Evolutionary conservation across 306 rosid species (phyloP), one percentile per base, ranked within the genome.

Genomic region (Sechiopsis laciniata): DNA sequence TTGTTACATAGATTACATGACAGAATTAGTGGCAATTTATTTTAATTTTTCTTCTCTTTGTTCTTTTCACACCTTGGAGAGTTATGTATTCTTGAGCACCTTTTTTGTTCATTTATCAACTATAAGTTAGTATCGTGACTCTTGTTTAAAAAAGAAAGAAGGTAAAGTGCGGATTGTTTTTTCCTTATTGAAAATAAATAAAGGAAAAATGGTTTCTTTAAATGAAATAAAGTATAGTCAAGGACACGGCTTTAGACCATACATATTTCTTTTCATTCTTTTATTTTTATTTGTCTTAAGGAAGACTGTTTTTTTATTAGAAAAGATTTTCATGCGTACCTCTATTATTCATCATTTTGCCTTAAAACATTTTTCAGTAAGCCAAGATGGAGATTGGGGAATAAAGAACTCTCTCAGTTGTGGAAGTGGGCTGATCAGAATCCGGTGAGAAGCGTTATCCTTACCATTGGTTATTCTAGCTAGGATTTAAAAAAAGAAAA

Each of bases 391-490:
- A 88, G 98, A 83, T 58, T 93, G 83, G 97, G 98, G 64, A 93
- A 93, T 84, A 93, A 86, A 87, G 98, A 93, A 79, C 87, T 93
- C 76, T 88, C 98, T 78, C 98, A 90, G 76, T 79, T 93, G 77
- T 93, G 98, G 98, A 93, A 90, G 81, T 93, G 97, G 97, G 90
- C 98, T 32, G 98, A 93, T 83, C 98, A 93, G 84, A 93, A 93
- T 85, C 97, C 89, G 83, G 98, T 92, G 77, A 14, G 89, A 61
- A 68, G 67, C 45, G 45, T 55, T 20, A 63, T 71, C 40, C 71
- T 21, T 24, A n/a, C 20, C 67, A 52, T 15, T 46, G 32, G 55
- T 64, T 17, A 22, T 81, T 74, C 57, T 55, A 35, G 57, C 5
- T 32, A 32, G 29, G 29, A n/a, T n/a, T n/a, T n/a, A n/a, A n/a